Percentiles rank a stretch among this genome's conserved stretches.
These are phyloP conservation scores for Hibiscus trionum DNA, from an alignment of 345 rosid species.

Conservation along the genomic window DNA sequence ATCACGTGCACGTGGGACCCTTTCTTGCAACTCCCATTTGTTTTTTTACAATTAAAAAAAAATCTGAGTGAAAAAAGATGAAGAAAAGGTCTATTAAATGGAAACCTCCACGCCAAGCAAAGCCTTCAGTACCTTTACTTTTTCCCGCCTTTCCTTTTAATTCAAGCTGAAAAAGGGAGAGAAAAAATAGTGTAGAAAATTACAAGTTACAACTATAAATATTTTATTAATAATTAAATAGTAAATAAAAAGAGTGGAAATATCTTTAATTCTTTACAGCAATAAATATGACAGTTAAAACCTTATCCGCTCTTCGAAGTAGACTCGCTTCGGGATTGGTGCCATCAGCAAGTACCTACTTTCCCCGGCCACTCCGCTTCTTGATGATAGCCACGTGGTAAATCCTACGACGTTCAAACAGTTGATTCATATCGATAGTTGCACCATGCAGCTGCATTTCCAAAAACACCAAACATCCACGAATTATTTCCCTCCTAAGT, in stretches of 20 bases:
- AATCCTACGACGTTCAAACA: background rate
- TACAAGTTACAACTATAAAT: background rate
- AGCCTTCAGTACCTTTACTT: conserved; percentile 27
- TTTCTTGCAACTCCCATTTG: conserved; percentile 10
- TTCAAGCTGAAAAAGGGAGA: conserved; percentile 25
- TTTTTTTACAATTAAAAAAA: background rate
- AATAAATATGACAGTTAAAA: conserved; percentile 6
- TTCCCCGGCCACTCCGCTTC: background rate
- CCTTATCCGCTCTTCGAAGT: conserved; percentile 16
- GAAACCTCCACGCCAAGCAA: conserved; percentile 51
- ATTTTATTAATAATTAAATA: background rate
- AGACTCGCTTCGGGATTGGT: conserved; percentile 15
- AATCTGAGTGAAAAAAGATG: background rate
- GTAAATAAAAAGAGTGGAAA: background rate
- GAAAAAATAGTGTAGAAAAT: background rate
- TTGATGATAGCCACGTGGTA: conserved; percentile 22
- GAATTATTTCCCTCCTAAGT: background rate
- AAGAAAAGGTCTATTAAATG: conserved; percentile 2
- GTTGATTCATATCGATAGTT: background rate
- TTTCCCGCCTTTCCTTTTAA: conserved; percentile 40
- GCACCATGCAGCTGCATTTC: background rate
- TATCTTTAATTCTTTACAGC: background rate
- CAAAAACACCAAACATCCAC: background rate
- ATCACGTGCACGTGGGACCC: conserved; percentile 40
- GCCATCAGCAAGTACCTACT: conserved; percentile 9